Evolutionary conservation across 73 alveolate genomes (phyloP).

Genomic region (Diophrys appendiculata): DNA sequence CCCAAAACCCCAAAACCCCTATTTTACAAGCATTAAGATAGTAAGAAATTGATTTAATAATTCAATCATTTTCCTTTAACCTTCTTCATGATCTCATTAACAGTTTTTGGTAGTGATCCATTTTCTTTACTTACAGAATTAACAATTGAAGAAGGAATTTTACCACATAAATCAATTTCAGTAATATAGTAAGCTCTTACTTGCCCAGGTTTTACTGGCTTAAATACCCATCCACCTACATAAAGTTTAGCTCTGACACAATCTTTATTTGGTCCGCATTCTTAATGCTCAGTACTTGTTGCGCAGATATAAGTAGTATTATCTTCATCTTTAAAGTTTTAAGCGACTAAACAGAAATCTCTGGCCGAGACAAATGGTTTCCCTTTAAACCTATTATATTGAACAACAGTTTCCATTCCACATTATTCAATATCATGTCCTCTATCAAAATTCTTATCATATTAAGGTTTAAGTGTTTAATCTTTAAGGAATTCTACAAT

Average conservation of each 20-base stretch:
- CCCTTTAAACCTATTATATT: constrained; percentile 38
- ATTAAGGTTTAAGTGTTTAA: constrained; percentile 16
- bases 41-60: too few species aligned
- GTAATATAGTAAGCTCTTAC: constrained; percentile 12
- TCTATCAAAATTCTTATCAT: constrained; percentile 57
- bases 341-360: constrained; percentile 37
- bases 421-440: constrained; percentile 37
- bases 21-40: too few species aligned
- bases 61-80: background rate
- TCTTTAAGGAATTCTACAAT: constrained; percentile 28
- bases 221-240: constrained; percentile 31
- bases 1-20: too few species aligned
- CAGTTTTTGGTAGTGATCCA: background rate
- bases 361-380: constrained; percentile 42
- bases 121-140: constrained; percentile 11
- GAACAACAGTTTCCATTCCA: constrained; percentile 27
- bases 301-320: constrained; percentile 5
- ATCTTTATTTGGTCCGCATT: constrained; percentile 14
- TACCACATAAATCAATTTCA: constrained; percentile 16
- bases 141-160: constrained; percentile 12
- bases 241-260: constrained; percentile 23
- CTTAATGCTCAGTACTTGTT: constrained; percentile 8
- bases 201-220: constrained; percentile 2
- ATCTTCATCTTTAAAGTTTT: constrained; percentile 2
- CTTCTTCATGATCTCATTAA: constrained; percentile 11